Conservation (phyloP, 352 stramenopile genomes). For the Phytophthora gonapodyides region DNA sequence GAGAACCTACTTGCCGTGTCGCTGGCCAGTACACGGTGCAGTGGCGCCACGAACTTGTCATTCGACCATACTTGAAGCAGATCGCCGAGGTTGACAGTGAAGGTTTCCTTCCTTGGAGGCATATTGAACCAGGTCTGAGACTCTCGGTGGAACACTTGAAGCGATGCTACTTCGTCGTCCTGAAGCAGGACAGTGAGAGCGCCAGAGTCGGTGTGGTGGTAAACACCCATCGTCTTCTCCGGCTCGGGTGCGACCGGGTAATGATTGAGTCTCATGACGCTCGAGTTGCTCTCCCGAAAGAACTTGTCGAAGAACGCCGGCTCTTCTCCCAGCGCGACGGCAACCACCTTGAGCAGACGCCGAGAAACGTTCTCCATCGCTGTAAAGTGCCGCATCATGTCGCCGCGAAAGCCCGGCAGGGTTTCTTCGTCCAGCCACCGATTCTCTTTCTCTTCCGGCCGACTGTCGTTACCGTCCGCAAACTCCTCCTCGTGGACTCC, state of each 20-base stretch:
- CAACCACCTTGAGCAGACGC: constrained; percentile 60
- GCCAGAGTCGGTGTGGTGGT: constrained; percentile 67
- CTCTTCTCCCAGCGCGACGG: constrained; percentile 59
- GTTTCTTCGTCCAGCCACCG: constrained; percentile 57
- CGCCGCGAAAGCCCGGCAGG: constrained; percentile 60
- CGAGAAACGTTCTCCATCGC: constrained; percentile 52
- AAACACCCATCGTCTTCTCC: constrained; percentile 54
- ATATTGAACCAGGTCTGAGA: constrained; percentile 58
- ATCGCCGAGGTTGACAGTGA: constrained; percentile 71
- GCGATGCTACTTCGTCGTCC: constrained; percentile 60
- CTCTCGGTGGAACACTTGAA: constrained; percentile 59
- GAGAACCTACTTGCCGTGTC: constrained; percentile 48
- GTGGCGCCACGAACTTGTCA: constrained; percentile 50
- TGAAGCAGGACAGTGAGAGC: constrained; percentile 69
- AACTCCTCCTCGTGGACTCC: constrained; percentile 33
- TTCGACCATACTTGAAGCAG: constrained; percentile 70
- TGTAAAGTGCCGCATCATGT: constrained; percentile 42
- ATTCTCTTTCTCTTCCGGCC: constrained; percentile 64
- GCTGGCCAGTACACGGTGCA: constrained; percentile 58
- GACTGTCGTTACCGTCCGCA: no score
- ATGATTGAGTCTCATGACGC: constrained; percentile 92
- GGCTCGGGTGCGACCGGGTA: constrained; percentile 77
- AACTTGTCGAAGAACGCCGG: constrained; percentile 66
- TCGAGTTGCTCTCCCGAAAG: constrained; percentile 77
- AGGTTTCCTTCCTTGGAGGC: constrained; percentile 36